These are phyloP conservation scores for Schizonepeta tenuifolia DNA, from an alignment of 257 asterid species.

Conservation along the genomic window DNA sequence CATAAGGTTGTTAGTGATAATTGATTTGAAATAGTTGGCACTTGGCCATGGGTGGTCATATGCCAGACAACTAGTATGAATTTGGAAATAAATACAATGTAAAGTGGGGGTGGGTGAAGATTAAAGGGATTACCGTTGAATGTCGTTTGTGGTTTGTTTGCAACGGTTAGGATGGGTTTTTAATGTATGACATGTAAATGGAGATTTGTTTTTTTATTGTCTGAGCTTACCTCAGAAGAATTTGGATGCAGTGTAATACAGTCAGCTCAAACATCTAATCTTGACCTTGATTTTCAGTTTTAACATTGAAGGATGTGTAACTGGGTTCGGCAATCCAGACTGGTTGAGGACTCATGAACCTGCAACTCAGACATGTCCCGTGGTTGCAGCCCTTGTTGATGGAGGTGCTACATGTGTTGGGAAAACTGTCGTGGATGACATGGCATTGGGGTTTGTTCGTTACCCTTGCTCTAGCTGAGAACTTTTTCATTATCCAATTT, in stretches of 20 bases:
- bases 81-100: conserved; percentile 5
- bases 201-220: neutral
- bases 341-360: conserved; percentile 83
- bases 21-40: neutral
- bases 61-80: neutral
- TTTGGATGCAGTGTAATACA: neutral
- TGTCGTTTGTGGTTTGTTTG: conserved; percentile 2
- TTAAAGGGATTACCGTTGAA: neutral
- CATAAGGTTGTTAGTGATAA: conserved; percentile 14
- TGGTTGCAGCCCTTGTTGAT: conserved; percentile 83
- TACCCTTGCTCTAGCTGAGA: conserved; percentile 31
- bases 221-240: neutral
- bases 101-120: neutral
- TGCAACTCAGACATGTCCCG: conserved; percentile 71
- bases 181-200: neutral
- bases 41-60: neutral
- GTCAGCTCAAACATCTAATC: neutral
- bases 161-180: conserved; percentile 12
- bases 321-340: conserved; percentile 97
- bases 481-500: neutral
- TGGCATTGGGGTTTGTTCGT: conserved; percentile 80
- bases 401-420: conserved; percentile 93
- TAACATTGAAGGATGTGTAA: conserved; percentile 73
- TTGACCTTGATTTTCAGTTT: conserved; percentile 60
- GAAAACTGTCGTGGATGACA: conserved; percentile 84